Percentiles rank a stretch among this genome's conserved stretches.
Evolutionary conservation across 2,329 filamentous ascomycete genomes (phyloP).

Genomic region (Polytolypa hystricis): DNA sequence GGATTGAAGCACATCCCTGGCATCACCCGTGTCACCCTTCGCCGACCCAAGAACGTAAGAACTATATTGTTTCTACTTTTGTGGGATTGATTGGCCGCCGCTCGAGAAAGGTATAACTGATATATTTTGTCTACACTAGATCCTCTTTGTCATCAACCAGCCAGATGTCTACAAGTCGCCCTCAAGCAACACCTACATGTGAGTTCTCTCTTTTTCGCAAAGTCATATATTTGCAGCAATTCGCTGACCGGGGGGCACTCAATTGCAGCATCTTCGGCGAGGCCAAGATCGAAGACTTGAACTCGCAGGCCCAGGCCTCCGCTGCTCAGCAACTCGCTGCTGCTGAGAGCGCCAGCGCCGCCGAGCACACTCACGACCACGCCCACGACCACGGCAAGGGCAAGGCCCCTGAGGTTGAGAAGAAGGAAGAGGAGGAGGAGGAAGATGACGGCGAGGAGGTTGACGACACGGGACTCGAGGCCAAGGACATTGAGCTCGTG

Average conservation of each 20-base stretch:
- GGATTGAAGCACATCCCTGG: conserved; percentile 91
- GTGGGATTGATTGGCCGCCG: neutral
- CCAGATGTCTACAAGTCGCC: conserved; percentile 99
- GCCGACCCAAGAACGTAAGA: conserved; percentile 96
- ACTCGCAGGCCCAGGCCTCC: conserved; percentile 92
- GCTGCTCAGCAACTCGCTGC: conserved; percentile 91
- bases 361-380: conserved; percentile 50
- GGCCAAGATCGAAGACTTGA: conserved; percentile 99
- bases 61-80: neutral
- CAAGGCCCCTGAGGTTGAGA: conserved; percentile 47
- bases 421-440: conserved; percentile 64
- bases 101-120: conserved; percentile 12
- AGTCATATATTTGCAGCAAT: neutral
- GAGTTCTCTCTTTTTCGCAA: conserved; percentile 37
- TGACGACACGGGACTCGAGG: conserved; percentile 85
- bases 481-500: conserved; percentile 98
- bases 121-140: conserved; percentile 45
- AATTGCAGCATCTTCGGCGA: conserved; percentile 83
- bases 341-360: conserved; percentile 48
- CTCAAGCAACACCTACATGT: conserved; percentile 99
- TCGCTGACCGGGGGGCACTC: neutral
- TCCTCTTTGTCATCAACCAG: conserved; percentile 99
- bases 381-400: conserved; percentile 58
- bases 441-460: conserved; percentile 95
- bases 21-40: conserved; percentile 95